These are phyloP conservation scores for Mrakia frigida DNA, from an alignment of 768 basidiomycete genomes.

Conservation along the genomic window DNA sequence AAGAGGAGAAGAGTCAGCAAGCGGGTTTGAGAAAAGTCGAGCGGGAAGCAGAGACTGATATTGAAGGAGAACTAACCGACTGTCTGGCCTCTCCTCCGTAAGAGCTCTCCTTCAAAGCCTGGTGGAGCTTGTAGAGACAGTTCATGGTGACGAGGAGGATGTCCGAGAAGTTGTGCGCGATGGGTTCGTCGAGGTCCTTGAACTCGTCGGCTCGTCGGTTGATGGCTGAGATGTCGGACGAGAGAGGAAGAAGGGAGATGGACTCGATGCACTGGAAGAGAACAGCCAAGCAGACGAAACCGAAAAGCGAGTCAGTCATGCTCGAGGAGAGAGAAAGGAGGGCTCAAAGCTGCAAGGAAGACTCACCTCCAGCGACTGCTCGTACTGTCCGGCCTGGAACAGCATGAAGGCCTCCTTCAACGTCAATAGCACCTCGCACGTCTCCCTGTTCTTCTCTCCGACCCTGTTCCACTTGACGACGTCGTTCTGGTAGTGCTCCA, in stretches of 20 bases:
- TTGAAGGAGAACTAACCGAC: slow-evolving; percentile 53
- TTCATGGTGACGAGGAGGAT: slow-evolving; percentile 92
- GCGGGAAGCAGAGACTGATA: background rate
- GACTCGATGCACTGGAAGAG: slow-evolving; percentile 69
- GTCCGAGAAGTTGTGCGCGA: slow-evolving; percentile 82
- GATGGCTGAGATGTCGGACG: slow-evolving; percentile 76
- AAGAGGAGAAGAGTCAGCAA: slow-evolving; percentile 23
- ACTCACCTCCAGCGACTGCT: slow-evolving; percentile 75
- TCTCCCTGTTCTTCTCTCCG: slow-evolving; percentile 60
- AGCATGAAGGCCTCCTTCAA: slow-evolving; percentile 76
- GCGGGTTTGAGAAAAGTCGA: background rate
- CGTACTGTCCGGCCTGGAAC: slow-evolving; percentile 64
- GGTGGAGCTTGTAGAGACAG: slow-evolving; percentile 73
- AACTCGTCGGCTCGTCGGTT: slow-evolving; percentile 84
- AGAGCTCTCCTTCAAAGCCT: slow-evolving; percentile 63
- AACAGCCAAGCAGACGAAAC: background rate
- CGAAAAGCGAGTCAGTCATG: background rate
- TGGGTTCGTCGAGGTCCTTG: slow-evolving; percentile 71
- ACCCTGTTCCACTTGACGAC: slow-evolving; percentile 54
- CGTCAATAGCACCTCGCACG: slow-evolving; percentile 57
- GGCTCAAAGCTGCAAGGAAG: background rate
- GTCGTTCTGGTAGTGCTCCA: slow-evolving; percentile 71
- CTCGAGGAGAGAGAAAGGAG: slow-evolving; percentile 3
- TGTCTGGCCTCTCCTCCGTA: slow-evolving; percentile 71
- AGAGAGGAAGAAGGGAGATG: slow-evolving; percentile 78